Conservation (phyloP, 2,329 filamentous ascomycete genomes). For the Talaromyces sp. region DNA sequence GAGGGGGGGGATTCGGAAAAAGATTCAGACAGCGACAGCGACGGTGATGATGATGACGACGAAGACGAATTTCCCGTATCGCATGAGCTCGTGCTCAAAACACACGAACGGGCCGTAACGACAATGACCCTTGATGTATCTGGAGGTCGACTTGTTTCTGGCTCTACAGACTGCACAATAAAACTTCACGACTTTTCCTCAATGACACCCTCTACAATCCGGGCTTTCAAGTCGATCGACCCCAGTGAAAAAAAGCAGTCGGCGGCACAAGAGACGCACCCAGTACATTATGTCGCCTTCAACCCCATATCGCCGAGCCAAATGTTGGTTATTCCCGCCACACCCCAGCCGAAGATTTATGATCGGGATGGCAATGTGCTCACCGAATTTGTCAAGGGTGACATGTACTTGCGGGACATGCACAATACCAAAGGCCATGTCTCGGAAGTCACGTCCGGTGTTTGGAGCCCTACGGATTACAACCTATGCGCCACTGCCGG, state of each 20-base stretch:
- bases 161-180: conserved; percentile 82
- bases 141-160: conserved; percentile 80
- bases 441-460: conserved; percentile 81
- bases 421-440: conserved; percentile 96
- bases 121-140: conserved; percentile 78
- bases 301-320: conserved; percentile 74
- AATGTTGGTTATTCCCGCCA: conserved; percentile 81
- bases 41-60: conserved; percentile 59
- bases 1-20: conserved; percentile 21
- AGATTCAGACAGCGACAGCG: conserved; percentile 26
- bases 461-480: conserved; percentile 83
- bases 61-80: conserved; percentile 88
- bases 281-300: conserved; percentile 81
- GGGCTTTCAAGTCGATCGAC: conserved; percentile 88
- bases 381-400: conserved; percentile 89
- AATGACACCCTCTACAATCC: conserved; percentile 90
- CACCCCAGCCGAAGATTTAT: conserved; percentile 84
- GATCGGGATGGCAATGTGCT: conserved; percentile 81
- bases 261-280: conserved; percentile 73
- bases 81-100: conserved; percentile 88
- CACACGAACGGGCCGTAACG: conserved; percentile 83
- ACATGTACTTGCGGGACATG: conserved; percentile 98
- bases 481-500: conserved; percentile 86
- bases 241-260: conserved; percentile 71
- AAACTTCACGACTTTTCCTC: conserved; percentile 94